A percentile compares a stretch with the other conserved stretches of the same genome.
These are phyloP conservation scores for Cordia subcordata DNA, from an alignment of 257 asterid species.

Conservation along the genomic window DNA sequence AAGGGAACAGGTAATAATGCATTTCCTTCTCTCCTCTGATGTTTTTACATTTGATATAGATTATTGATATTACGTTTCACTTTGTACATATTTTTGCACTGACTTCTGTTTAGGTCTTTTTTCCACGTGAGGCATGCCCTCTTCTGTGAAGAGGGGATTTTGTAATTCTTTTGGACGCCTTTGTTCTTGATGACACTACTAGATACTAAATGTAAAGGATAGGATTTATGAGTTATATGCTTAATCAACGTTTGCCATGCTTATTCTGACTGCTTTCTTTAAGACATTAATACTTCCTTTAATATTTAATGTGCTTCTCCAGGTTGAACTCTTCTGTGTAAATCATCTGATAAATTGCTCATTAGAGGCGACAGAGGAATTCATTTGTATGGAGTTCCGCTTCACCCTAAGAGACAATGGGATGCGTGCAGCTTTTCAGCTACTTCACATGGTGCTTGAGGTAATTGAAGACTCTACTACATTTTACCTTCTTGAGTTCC, in stretches of 20 bases:
- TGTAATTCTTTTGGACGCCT: no score
- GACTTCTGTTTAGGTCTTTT: no score
- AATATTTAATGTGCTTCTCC: slow-evolving; percentile 25
- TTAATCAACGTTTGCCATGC: slow-evolving; percentile 1
- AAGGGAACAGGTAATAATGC: slow-evolving; percentile 80
- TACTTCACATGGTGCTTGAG: slow-evolving; percentile 99
- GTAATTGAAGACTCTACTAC: slow-evolving; percentile 26
- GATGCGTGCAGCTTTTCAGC: slow-evolving; percentile 98
- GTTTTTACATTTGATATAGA: neutral
- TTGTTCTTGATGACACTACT: no score
- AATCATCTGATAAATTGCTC: slow-evolving; percentile 96
- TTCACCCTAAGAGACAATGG: slow-evolving; percentile 89
- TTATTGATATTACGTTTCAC: no score
- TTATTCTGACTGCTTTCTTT: neutral
- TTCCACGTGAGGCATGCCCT: no score
- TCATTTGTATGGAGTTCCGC: slow-evolving; percentile 96
- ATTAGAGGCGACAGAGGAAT: slow-evolving; percentile 99
- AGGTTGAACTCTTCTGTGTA: slow-evolving; percentile 99
- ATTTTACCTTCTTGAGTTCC: neutral
- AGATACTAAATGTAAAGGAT: neutral
- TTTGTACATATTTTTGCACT: no score
- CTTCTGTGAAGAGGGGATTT: no score
- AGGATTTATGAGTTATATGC: neutral
- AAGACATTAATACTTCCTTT: no score
- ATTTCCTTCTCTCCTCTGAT: slow-evolving; percentile 5